Percentiles rank a stretch among this genome's conserved stretches.
Evolutionary conservation across 129 eudicot genomes (phyloP).

Genomic region (Chrysanthemum seticuspe): DNA sequence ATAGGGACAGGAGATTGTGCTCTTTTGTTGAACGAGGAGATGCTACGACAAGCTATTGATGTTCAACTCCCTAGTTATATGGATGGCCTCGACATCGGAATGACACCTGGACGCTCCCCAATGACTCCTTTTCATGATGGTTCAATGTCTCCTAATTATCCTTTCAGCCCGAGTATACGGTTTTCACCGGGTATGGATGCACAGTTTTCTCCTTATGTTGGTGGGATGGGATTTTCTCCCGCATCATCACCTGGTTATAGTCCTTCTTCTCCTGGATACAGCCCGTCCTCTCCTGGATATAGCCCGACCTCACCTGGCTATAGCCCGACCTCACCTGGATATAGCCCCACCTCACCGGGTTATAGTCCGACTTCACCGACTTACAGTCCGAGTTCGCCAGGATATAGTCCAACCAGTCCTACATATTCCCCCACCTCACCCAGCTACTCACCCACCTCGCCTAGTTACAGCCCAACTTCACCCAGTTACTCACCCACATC

Average conservation of each 20-base stretch:
- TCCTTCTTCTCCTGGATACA: too few species aligned
- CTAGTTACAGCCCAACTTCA: slow-evolving; percentile 72
- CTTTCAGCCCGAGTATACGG: slow-evolving; percentile 72
- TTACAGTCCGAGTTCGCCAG: slow-evolving; percentile 70
- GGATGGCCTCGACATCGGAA: slow-evolving; percentile 70
- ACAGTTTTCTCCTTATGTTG: slow-evolving; percentile 81
- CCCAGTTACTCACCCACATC: slow-evolving; percentile 86
- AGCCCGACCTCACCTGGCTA: background rate
- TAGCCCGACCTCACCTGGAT: background rate
- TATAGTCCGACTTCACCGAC: slow-evolving; percentile 47
- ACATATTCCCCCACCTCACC: slow-evolving; percentile 87
- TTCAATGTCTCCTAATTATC: slow-evolving; percentile 78
- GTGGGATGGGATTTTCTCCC: slow-evolving; percentile 89
- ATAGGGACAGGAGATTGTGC: too few species aligned
- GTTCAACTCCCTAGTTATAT: too few species aligned
- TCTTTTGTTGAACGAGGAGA: too few species aligned
- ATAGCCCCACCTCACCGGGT: slow-evolving; percentile 8
- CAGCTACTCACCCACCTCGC: slow-evolving; percentile 89
- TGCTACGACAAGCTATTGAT: too few species aligned
- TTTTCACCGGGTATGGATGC: slow-evolving; percentile 78
- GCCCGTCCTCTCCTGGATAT: background rate
- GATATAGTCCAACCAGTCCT: slow-evolving; percentile 79
- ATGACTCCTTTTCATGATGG: slow-evolving; percentile 89
- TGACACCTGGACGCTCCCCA: slow-evolving; percentile 94
- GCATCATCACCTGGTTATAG: slow-evolving; percentile 57